Evolutionary conservation across 2,329 filamentous ascomycete species (phyloP), one percentile per base, ranked within the genome.

Genomic region (Blastomyces gilchristii): DNA sequence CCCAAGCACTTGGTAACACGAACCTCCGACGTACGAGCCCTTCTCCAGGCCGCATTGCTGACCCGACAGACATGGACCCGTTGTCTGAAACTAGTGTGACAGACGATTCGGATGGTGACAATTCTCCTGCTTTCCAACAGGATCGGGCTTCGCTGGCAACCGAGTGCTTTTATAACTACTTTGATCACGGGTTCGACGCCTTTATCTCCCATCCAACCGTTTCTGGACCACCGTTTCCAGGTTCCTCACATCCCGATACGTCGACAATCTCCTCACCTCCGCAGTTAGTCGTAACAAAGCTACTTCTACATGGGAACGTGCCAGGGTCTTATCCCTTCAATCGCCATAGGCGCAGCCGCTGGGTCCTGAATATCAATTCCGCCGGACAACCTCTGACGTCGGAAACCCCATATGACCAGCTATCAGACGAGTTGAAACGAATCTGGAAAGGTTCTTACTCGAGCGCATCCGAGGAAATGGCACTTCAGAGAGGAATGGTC

Each of bases 321-420:
- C 94, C 94, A 0, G 94, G 94, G 0, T 96, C 91, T 0, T 97
- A 97, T 73, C 90, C 93, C 12, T 99, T 99, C 78, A 97, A 99
- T 75, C 85, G 94, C 4, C 91, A 97, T 74, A 87, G 93, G 22
- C 85, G 94, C 65, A 91, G 90, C 69, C 85, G 92, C 50, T 99
- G 94, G 94, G 85, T 87, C 60, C 86, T 96, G 14, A 76, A 83
- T 11, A 72, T 79, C 0, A 72, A 75, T 41, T 67, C 79, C 4
- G 72, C 76, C 11, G 75, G 75, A 12, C 74, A 79, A 7, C 68
- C 76, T 22, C 76, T 90, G 60, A 85, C 83, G 65, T 95, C 91
- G 0, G 94, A 97, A 76, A 89, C 89, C 60, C 78, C 81, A 0
- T 96, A 95, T 68, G 75, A 82, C n/a, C 82, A 87, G 34, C 85